Evolutionary conservation across 306 rosid species (phyloP).

Genomic region (Herpetospermum pedunculosum): DNA sequence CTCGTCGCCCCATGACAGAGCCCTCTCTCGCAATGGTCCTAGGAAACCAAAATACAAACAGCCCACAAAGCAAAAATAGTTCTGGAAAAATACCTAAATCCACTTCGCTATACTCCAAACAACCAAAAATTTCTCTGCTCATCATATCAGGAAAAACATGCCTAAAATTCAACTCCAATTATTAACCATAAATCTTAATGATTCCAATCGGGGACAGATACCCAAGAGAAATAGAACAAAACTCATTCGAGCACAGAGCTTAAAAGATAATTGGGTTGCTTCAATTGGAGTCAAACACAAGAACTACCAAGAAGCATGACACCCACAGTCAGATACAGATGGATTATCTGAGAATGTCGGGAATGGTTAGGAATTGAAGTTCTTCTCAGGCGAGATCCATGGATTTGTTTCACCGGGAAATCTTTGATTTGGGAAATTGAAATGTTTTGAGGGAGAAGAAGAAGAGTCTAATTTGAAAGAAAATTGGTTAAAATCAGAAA

Average conservation of each 20-base stretch:
- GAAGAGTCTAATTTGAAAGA: no score
- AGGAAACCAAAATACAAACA: conserved; percentile 26
- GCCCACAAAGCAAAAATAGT: conserved; percentile 30
- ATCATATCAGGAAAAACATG: conserved; percentile 36
- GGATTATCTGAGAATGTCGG: no score
- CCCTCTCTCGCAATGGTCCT: conserved; percentile 80
- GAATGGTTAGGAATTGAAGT: no score
- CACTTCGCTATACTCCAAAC: conserved; percentile 21
- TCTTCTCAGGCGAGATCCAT: no score
- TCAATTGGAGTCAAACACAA: conserved; percentile 53
- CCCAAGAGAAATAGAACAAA: conserved; percentile 17
- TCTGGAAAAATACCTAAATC: conserved; percentile 22
- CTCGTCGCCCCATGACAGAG: conserved; percentile 96
- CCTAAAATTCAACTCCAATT: no score
- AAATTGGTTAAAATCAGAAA: no score
- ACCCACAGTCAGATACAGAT: conserved; percentile 47
- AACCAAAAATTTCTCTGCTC: conserved; percentile 21
- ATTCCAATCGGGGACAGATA: conserved; percentile 20
- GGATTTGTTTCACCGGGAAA: no score
- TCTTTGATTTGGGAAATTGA: no score
- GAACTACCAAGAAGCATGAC: conserved; percentile 33
- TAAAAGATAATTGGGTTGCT: conserved; percentile 50
- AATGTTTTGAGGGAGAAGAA: no score
- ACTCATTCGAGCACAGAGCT: conserved; percentile 37
- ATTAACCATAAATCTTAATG: conserved; percentile 13